Evolutionary conservation across 495 filamentous ascomycete genomes (phyloP).

Genomic region (Tuber calosporum): DNA sequence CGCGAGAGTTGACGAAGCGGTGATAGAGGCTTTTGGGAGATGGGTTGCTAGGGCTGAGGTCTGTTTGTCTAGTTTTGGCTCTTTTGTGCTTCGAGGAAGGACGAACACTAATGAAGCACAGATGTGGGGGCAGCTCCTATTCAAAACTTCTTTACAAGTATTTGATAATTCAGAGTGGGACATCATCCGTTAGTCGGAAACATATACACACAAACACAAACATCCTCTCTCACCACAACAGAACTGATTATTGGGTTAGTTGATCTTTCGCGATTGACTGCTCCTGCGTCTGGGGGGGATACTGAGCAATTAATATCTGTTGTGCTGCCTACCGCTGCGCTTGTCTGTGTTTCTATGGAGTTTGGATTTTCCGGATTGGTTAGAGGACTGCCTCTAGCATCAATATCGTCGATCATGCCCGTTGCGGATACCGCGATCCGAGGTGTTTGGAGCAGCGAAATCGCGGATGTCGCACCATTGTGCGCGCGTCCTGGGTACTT

Average conservation of each 20-base stretch:
- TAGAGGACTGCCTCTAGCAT: not conserved
- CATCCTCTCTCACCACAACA: not conserved
- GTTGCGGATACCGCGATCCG: constrained; percentile 18
- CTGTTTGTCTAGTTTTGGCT: too few relatives aligned
- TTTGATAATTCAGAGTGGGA: constrained; percentile 1
- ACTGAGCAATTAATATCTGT: constrained; percentile 21
- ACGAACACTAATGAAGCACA: not conserved
- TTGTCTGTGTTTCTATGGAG: constrained; percentile 15
- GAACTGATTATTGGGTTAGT: constrained; percentile 4
- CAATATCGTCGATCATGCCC: constrained; percentile 4
- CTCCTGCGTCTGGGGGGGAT: constrained; percentile 11
- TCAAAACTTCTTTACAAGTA: constrained; percentile 20
- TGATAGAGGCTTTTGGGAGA: constrained; percentile 20
- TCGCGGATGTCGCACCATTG: constrained; percentile 16
- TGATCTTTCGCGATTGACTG: constrained; percentile 11
- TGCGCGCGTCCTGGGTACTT: constrained; percentile 23
- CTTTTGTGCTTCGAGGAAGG: not conserved
- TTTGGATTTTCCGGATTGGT: constrained; percentile 12
- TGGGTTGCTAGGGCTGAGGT: constrained; percentile 29
- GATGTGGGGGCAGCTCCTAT: constrained; percentile 30
- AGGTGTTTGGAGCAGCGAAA: constrained; percentile 10
- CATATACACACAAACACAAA: not conserved
- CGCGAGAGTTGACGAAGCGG: not conserved
- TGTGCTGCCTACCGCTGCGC: constrained; percentile 7
- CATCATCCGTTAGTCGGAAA: not conserved